These are phyloP conservation scores for Blastocystis hominis DNA, from an alignment of 352 stramenopile species.

Conservation along the genomic window DNA sequence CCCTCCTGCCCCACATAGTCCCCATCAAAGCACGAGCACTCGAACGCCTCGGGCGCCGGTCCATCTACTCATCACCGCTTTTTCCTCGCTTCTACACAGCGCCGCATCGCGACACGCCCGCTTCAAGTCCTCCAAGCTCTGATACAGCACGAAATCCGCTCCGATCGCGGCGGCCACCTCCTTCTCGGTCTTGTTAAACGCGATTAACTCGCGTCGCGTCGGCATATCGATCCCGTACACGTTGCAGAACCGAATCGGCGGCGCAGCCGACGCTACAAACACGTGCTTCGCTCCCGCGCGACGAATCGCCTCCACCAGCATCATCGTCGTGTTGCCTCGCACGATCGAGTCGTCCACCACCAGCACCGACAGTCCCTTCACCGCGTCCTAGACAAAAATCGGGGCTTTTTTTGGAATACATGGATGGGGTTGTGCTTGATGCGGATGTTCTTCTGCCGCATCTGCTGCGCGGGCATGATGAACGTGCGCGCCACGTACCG, in stretches of 20 bases:
- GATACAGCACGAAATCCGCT: slow-evolving; percentile 87
- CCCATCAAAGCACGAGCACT: slow-evolving; percentile 91
- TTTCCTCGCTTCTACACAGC: not conserved
- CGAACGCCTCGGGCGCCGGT: slow-evolving; percentile 73
- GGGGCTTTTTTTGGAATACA: slow-evolving; percentile 69
- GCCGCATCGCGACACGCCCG: slow-evolving; percentile 65
- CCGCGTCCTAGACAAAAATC: slow-evolving; percentile 65
- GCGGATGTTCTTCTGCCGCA: slow-evolving; percentile 86
- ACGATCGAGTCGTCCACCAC: slow-evolving; percentile 98
- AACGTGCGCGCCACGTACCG: slow-evolving; percentile 87
- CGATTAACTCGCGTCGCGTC: slow-evolving; percentile 89
- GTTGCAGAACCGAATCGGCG: slow-evolving; percentile 93
- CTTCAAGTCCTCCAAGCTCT: slow-evolving; percentile 80
- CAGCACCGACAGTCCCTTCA: slow-evolving; percentile 86
- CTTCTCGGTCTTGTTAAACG: slow-evolving; percentile 82
- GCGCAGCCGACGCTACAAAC: slow-evolving; percentile 89
- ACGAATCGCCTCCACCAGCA: slow-evolving; percentile 85
- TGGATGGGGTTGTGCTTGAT: slow-evolving; percentile 96
- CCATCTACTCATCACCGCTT: slow-evolving; percentile 66
- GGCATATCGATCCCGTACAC: slow-evolving; percentile 99
- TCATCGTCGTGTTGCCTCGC: slow-evolving; percentile 87
- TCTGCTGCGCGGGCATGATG: slow-evolving; percentile 94
- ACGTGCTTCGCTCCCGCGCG: slow-evolving; percentile 89
- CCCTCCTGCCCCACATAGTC: slow-evolving; percentile 73
- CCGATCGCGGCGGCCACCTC: slow-evolving; percentile 84